A percentile compares a stretch with the other conserved stretches of the same genome.
Evolutionary conservation across 1,139 yeast species (phyloP).

Genomic region (Pichia sp.): DNA sequence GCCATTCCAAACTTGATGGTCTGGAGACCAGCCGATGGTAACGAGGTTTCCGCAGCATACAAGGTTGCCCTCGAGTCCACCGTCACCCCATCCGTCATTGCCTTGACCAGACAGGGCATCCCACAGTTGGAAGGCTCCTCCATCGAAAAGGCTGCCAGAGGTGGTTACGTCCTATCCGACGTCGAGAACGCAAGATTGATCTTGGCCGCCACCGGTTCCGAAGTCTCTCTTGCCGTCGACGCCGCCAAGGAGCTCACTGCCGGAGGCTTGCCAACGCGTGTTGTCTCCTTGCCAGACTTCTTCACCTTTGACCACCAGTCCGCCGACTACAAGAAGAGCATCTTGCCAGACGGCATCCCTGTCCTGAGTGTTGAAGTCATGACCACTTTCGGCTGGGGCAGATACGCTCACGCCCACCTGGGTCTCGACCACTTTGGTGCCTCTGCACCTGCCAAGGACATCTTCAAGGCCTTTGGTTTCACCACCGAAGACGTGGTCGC

Average conservation of each 20-base stretch:
- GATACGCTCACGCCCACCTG: constrained; percentile 94
- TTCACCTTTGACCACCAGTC: constrained; percentile 83
- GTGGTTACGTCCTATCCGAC: constrained; percentile 79
- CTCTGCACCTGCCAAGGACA: constrained; percentile 83
- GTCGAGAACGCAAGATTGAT: constrained; percentile 67
- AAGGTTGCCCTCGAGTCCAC: constrained; percentile 65
- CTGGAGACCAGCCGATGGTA: constrained; percentile 99
- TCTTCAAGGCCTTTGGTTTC: constrained; percentile 83
- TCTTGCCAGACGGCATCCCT: constrained; percentile 94
- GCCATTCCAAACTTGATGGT: constrained; percentile 92
- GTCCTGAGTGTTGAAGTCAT: constrained; percentile 91
- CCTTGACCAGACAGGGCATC: constrained; percentile 94
- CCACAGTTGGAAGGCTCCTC: constrained; percentile 95
- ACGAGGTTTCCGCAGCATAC: constrained; percentile 97
- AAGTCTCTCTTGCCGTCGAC: constrained; percentile 78
- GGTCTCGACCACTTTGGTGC: constrained; percentile 97
- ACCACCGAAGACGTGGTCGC: constrained; percentile 90
- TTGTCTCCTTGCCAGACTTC: constrained; percentile 94
- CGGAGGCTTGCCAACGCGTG: constrained; percentile 66
- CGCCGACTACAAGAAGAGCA: constrained; percentile 71
- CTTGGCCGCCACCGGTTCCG: constrained; percentile 93
- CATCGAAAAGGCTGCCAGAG: constrained; percentile 87
- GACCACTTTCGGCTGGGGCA: constrained; percentile 90
- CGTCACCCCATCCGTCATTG: constrained; percentile 83
- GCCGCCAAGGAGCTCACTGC: constrained; percentile 65